Evolutionary conservation across 2,329 filamentous ascomycete species (phyloP), one percentile per base, ranked within the genome.

Genomic region (Macrophomina tecta): DNA sequence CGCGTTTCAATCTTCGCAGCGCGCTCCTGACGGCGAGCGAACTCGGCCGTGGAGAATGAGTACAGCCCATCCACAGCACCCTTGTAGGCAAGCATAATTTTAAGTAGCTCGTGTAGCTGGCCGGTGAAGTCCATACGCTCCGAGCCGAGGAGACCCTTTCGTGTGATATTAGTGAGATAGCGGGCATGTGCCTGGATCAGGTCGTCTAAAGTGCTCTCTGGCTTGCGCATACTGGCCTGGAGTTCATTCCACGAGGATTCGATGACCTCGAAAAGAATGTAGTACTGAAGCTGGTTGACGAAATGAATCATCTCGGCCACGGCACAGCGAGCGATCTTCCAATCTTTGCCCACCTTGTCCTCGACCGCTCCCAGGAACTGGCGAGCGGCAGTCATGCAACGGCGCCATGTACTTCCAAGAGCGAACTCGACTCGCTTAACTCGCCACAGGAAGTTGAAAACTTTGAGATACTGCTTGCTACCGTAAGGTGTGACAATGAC

Each of bases 231-330:
- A 38, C 91, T 90, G 34, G 88, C 86, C 78, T 97, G 92, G 2
- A 99, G 86, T 75, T 94, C 91, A 69, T 92, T 91, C 96, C 95
- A 99, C 58, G 92, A 95, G 42, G 92, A 91, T 78, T 99, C 95
- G 72, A 99, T 98, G 72, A 99, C 95, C 79, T 99, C 95, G 75
- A 98, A 99, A 9, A 99, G 85, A 72, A 99, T 97, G 78, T 99
- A 99, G 82, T 98, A 97, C 79, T 99, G 95, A 14, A 99, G 85
- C 79, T 99, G 95, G 70, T 93, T 93, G 74, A 98, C 90, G 75
- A 99, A 98, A 78, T 99, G 96, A 16, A 98, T 92, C 95, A 99
- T 99, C 79, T 99, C 96, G 12, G 94, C 94, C 45, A 98, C 89
- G 18, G 90, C 89, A 67, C 94, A 95, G 67, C 94, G 87, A 4